Base-by-base conservation (phyloP, 2,329 filamentous ascomycete genomes). In the Neospermospora avenae region DNA sequence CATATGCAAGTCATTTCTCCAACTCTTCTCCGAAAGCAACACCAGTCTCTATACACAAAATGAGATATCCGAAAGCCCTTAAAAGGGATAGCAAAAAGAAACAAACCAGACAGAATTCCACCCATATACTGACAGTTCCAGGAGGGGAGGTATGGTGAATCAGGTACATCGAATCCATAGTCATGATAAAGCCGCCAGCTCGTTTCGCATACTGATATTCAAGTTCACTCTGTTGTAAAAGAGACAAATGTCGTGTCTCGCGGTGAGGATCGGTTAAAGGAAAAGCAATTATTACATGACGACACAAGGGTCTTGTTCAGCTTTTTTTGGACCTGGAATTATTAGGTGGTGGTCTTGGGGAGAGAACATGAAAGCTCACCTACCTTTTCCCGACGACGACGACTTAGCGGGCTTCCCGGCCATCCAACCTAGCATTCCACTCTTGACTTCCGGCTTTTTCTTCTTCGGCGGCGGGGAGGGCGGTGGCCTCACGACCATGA, bases 141-240 rank as follows among this genome's bases (percentile, higher is more conserved):
- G 67, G 68, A 66, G 66, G 72, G 59, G 69, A 64, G 59, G 68
- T 65, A n/a, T 69, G 69, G 65, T 73, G 68, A 61, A 68, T 68
- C 65, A 69, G 65, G 62, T 69, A 66, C 69, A 76, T 74, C 72
- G 75, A 72, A 74, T 77, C 78, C 75, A 78, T 78, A 73, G 51
- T 37, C 39, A 57, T 59, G 53, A 18, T 44, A 58, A 55, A 65
- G 55, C 60, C 58, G 39, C 46, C 49, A 49, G 48, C 14, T 58
- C 31, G 8, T 57, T 59, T 56, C 44, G 49, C 39, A 49, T 56
- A 57, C 48, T 51, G 54, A 56, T 44, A 39, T 49, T 55, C 14
- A 52, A 54, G 49, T 24, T 60, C 25, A 39, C 46, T 44, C 44
- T 45, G 42, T 48, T 16, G 54, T 55, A 34, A 13, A 18, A 58